Evolutionary conservation across 768 basidiomycete genomes (phyloP).

Genomic region (Paxillus rubicundulus): DNA sequence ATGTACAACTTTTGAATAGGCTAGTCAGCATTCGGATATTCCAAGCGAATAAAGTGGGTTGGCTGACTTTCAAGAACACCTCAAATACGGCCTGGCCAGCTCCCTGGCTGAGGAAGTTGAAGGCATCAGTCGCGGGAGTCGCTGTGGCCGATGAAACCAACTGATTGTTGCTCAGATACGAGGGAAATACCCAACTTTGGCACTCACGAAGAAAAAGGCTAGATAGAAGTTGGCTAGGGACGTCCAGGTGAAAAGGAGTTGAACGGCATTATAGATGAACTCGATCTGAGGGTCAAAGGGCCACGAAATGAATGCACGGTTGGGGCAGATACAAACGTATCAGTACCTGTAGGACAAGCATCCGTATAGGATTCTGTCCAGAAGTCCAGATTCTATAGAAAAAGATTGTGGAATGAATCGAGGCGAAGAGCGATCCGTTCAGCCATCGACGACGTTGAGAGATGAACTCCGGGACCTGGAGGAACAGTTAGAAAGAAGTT

Average conservation of each 20-base stretch:
- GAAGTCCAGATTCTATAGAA: conserved; percentile 87
- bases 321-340: neutral
- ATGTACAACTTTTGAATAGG: conserved; percentile 61
- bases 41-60: neutral
- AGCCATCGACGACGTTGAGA: conserved; percentile 89
- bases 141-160: conserved; percentile 78
- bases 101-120: conserved; percentile 74
- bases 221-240: conserved; percentile 91
- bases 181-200: conserved; percentile 15
- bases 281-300: conserved; percentile 53
- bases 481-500: neutral
- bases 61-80: conserved; percentile 59
- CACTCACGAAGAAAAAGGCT: conserved; percentile 87
- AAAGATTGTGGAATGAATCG: conserved; percentile 88
- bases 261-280: conserved; percentile 87
- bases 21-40: conserved; percentile 21
- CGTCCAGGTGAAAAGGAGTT: conserved; percentile 94
- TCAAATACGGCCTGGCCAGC: conserved; percentile 75
- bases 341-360: conserved; percentile 59
- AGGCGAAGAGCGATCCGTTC: conserved; percentile 90
- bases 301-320: neutral
- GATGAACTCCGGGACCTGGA: conserved; percentile 85
- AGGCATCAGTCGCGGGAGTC: conserved; percentile 56
- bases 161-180: conserved; percentile 39
- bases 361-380: conserved; percentile 86